Evolutionary conservation across 2,329 filamentous ascomycete species (phyloP), one percentile per base, ranked within the genome.

Genomic region (Pseudogymnoascus sp.): DNA sequence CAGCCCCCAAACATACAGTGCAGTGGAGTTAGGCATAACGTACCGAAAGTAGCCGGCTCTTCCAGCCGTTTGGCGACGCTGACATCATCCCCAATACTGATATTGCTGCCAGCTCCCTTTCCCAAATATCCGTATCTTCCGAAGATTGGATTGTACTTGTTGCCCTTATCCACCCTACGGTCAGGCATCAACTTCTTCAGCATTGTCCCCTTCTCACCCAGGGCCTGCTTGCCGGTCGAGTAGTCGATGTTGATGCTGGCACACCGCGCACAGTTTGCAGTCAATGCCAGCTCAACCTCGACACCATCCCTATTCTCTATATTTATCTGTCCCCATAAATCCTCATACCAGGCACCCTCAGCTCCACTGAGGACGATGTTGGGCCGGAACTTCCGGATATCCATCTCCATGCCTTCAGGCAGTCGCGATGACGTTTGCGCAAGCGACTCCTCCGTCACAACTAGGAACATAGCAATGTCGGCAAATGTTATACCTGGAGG

Each of bases 401-500:
- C 85, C 76, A 89, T 81, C 19, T 76, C 70, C 31, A 80, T 74
- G 11, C 75, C 77, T 0, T 72, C 72, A 0, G 80, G 75, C 5
- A 91, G 74, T 3, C 86, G 80, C 5, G 72, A 72, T 35, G 83
- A 84, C 56, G 96, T 83, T 68, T 90, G 81, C 19, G 79, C 75
- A n/a, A 93, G 81, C 1, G 89, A 95, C 2, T 84, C 82, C 65
- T 86, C 81, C 0, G 87, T 90, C 4, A 88, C 81, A 24, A 96
- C 75, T 12, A 96, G 82, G 72, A 89, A 89, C 0, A 90, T 88
- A 1, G 90, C 89, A 66, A 84, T 84, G 74, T 95, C 90, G 40
- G 86, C 84, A 75, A 93, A 95, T 2, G 83, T 84, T 46, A 93
- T 80, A 24, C 61, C 35, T 59, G 56, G 19, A 5, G 38, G 19